phyloP scores from a whole-genome alignment of 2,329 filamentous ascomycete species.

The Macrophomina tecta region DNA sequence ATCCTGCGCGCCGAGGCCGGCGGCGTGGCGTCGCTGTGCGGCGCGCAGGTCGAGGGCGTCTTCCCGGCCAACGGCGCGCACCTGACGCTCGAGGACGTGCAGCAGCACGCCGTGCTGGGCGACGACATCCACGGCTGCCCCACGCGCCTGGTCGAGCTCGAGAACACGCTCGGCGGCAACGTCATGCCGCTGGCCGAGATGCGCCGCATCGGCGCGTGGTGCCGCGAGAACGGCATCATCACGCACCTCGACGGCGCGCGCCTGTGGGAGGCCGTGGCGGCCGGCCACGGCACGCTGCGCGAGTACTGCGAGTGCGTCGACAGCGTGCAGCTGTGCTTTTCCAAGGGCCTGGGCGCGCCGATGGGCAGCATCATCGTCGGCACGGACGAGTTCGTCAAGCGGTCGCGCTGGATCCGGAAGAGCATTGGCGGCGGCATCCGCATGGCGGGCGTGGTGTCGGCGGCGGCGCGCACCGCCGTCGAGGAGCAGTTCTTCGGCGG shows the following conservation, averaged over 20 bases:
- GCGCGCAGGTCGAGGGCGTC: slow-evolving; percentile 72
- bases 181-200: slow-evolving; percentile 78
- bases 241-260: slow-evolving; percentile 82
- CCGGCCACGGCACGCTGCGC: slow-evolving; percentile 69
- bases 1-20: slow-evolving; percentile 73
- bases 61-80: slow-evolving; percentile 73
- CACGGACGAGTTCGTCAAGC: slow-evolving; percentile 63
- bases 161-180: slow-evolving; percentile 83
- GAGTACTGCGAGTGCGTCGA: slow-evolving; percentile 75
- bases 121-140: slow-evolving; percentile 80
- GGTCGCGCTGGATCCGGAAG: slow-evolving; percentile 79
- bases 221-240: slow-evolving; percentile 64
- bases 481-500: slow-evolving; percentile 79
- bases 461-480: slow-evolving; percentile 76
- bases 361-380: slow-evolving; percentile 77
- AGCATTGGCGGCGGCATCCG: slow-evolving; percentile 79
- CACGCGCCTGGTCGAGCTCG: slow-evolving; percentile 79
- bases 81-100: slow-evolving; percentile 77
- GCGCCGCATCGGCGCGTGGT: slow-evolving; percentile 72
- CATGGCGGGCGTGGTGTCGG: slow-evolving; percentile 77
- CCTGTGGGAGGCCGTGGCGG: slow-evolving; percentile 79
- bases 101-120: slow-evolving; percentile 67
- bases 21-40: slow-evolving; percentile 73
- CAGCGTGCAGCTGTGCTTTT: slow-evolving; percentile 78
- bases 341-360: slow-evolving; percentile 81